These are phyloP conservation scores for Suillus variegatus DNA, from an alignment of 768 basidiomycete genomes.

Conservation along the genomic window DNA sequence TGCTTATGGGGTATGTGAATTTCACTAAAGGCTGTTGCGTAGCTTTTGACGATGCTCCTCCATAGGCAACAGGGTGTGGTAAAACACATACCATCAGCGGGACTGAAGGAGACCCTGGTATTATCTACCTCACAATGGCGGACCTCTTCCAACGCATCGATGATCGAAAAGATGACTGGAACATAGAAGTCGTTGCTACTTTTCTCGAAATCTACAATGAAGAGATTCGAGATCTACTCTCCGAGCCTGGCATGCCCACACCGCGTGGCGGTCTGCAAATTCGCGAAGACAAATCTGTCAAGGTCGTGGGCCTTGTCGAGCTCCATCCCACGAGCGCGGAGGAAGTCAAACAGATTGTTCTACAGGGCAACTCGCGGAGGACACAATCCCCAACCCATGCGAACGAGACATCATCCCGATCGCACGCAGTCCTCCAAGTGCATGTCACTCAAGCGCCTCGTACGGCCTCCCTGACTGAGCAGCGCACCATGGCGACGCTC, in stretches of 20 bases:
- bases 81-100: slow-evolving; percentile 99
- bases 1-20: slow-evolving; percentile 87
- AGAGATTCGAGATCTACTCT: slow-evolving; percentile 93
- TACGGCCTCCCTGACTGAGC: slow-evolving; percentile 81
- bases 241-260: slow-evolving; percentile 60
- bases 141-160: slow-evolving; percentile 94
- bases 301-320: slow-evolving; percentile 84
- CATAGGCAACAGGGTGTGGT: slow-evolving; percentile 98
- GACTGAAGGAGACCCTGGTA: slow-evolving; percentile 81
- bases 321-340: slow-evolving; percentile 80
- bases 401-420: slow-evolving; percentile 95
- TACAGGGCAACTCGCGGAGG: slow-evolving; percentile 83
- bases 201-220: slow-evolving; percentile 99
- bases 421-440: slow-evolving; percentile 96
- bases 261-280: slow-evolving; percentile 89
- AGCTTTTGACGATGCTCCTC: slow-evolving; percentile 16
- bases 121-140: slow-evolving; percentile 96
- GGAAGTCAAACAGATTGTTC: slow-evolving; percentile 92
- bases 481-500: slow-evolving; percentile 84
- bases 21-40: slow-evolving; percentile 1
- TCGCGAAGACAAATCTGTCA: slow-evolving; percentile 92
- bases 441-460: slow-evolving; percentile 87
- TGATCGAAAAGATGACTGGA: slow-evolving; percentile 82
- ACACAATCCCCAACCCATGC: slow-evolving; percentile 95
- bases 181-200: slow-evolving; percentile 86